These are phyloP conservation scores for Blastobotrys peoriensis DNA, from an alignment of 805 yeast species.

Conservation along the genomic window DNA sequence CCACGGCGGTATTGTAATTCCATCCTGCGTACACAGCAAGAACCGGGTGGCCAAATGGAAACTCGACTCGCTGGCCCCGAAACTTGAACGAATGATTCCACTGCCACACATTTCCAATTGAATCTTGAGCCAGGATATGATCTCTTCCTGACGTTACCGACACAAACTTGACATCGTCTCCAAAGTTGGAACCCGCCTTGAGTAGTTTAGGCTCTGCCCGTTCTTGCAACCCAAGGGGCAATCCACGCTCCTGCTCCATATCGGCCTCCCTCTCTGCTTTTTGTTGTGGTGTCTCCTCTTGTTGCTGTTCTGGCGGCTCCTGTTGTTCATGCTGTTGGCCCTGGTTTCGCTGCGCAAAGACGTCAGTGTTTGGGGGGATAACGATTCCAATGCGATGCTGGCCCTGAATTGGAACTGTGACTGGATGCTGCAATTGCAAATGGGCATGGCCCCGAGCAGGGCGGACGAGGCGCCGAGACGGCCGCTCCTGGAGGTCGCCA, in stretches of 20 bases:
- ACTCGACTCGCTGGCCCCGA: conserved; percentile 14
- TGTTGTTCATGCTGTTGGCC: not conserved
- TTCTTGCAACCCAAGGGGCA: not conserved
- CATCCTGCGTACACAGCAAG: conserved; percentile 57
- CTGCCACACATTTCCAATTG: conserved; percentile 43
- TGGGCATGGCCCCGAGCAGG: conserved; percentile 17
- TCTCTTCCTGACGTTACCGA: conserved; percentile 57
- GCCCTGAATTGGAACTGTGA: not conserved
- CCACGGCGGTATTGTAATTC: conserved; percentile 49
- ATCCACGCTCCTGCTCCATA: not conserved
- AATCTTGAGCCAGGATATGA: conserved; percentile 58
- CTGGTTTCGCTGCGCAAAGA: not conserved
- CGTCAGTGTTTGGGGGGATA: not conserved
- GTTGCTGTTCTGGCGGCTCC: not conserved
- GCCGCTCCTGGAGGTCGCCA: conserved; percentile 32
- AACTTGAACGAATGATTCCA: conserved; percentile 45
- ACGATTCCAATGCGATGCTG: not conserved
- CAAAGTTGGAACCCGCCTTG: not conserved
- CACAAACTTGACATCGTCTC: conserved; percentile 30
- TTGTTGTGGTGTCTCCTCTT: not conserved
- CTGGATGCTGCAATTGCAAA: too few relatives aligned
- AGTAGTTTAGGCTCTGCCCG: conserved; percentile 1
- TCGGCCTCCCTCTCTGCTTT: not conserved
- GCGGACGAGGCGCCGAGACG: not conserved
- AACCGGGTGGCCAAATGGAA: conserved; percentile 9